Evolutionary conservation across 805 yeast species (phyloP), one percentile per base, ranked within the genome.

Genomic region (Cyberlindnera bimundalis): DNA sequence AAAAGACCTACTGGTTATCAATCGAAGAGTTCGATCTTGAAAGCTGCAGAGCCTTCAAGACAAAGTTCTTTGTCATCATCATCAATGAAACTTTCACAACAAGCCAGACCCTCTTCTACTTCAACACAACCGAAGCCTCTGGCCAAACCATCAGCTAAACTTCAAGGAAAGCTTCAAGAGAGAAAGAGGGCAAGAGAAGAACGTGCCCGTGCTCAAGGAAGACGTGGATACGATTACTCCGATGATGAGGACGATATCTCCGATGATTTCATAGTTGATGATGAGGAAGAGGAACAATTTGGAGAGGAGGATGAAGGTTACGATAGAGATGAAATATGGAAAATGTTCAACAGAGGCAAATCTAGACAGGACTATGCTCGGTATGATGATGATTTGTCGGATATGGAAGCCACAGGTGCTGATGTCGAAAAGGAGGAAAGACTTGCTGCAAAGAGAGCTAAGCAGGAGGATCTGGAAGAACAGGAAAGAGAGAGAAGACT

Each of bases 321-420:
- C 50, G 85, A 86, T 52, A 66, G 91, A 32, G 89, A 84, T 48
- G 96, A 89, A 60, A 90, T 91, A 34, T 88, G 96, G 96, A 76
- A 80, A 15, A 74, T 91, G 62, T 84, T 90, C 61, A 81, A 79
- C 55, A 71, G 76, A 43, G 87, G 89, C 4, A 71, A 71, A 43
- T 68, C 72, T 40, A 67, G 87, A 33, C 52, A 66, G 1, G 62
- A 69, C 31, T 71, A 68, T 46, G 58, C 66, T 20, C 62, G 64
- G 27, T 66, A 70, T 37, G 70, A 71, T 39, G 78, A 74, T 40
- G 75, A 71, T 40, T 72, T 74, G 7, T 68, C 69, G 18, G 74
- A 86, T 54, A 91, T 93, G 97, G 98, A 91, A 58, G 96, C 96
- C 3, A 83, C 93, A 1, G 97, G 96, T 20, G 81, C 81, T 20